Conservation (phyloP, 2,329 filamentous ascomycete genomes). For the Parascedosporium putredinis region DNA sequence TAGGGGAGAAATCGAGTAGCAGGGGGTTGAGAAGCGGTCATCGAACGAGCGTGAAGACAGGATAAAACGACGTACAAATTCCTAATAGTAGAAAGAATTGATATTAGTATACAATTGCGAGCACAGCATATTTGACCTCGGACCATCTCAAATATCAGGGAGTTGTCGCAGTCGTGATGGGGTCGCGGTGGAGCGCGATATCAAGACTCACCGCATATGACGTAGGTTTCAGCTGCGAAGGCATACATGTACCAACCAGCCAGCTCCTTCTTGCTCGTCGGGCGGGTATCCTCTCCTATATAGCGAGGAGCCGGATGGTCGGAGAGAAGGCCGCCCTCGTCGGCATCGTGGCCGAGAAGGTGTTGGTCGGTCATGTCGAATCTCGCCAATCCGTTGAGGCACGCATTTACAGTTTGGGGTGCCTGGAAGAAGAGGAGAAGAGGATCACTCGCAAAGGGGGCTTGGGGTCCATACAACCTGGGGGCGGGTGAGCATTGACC, state of each 20-base stretch:
- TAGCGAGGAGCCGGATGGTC: slow-evolving; percentile 40
- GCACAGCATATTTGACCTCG: no score
- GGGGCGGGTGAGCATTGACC: background rate
- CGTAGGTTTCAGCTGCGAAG: slow-evolving; percentile 93
- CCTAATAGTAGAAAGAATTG: slow-evolving; percentile 11
- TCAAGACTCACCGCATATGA: slow-evolving; percentile 67
- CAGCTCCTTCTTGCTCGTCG: slow-evolving; percentile 79
- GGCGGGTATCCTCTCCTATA: slow-evolving; percentile 74
- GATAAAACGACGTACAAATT: slow-evolving; percentile 17
- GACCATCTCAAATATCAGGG: no score
- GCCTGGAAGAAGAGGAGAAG: background rate
- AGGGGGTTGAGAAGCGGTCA: no score
- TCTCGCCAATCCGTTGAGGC: background rate
- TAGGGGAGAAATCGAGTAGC: no score
- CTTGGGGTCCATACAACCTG: background rate
- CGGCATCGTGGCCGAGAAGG: background rate
- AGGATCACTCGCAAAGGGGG: background rate
- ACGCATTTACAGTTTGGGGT: background rate
- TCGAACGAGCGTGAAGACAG: no score
- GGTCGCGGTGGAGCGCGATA: slow-evolving; percentile 1
- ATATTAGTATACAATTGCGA: background rate
- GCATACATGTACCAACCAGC: slow-evolving; percentile 93
- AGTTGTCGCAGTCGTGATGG: no score
- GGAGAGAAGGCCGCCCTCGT: background rate
- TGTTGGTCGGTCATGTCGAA: background rate